A percentile compares a stretch with the other conserved stretches of the same genome.
Evolutionary conservation across 495 filamentous ascomycete species (phyloP).

Genomic region (Pseudotulostoma volvatum): DNA sequence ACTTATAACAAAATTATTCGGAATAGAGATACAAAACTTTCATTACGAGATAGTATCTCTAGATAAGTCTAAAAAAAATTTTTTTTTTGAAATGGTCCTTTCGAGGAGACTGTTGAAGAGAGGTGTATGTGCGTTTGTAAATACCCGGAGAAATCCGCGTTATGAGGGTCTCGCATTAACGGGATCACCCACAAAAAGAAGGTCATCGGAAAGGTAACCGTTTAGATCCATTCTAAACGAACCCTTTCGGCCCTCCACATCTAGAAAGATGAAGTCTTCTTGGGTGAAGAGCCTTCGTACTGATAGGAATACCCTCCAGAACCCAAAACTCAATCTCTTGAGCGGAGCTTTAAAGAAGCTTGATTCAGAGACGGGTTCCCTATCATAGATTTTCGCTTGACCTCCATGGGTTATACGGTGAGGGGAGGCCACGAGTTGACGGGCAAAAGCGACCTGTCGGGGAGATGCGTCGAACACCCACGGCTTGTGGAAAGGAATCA

Average conservation of each 20-base stretch:
- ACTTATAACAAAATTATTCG: no score
- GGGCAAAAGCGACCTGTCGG: constrained; percentile 23
- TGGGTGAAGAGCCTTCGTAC: constrained; percentile 28
- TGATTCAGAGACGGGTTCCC: constrained; percentile 6
- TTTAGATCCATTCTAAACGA: constrained; percentile 25
- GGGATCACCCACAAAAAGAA: constrained; percentile 21
- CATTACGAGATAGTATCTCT: no score
- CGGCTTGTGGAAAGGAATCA: constrained; percentile 27
- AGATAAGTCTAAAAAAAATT: no score
- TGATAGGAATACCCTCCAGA: constrained; percentile 23
- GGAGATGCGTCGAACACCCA: constrained; percentile 23
- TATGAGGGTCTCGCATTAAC: constrained; percentile 5
- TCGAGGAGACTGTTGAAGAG: no score
- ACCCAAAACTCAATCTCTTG: constrained; percentile 15
- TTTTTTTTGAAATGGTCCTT: no score
- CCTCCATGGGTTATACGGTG: constrained; percentile 7
- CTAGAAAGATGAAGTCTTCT: constrained; percentile 30
- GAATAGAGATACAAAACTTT: no score
- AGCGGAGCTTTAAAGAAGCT: constrained; percentile 25
- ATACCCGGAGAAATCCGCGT: not conserved
- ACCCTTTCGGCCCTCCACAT: constrained; percentile 25
- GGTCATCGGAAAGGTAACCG: constrained; percentile 23
- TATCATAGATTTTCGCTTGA: constrained; percentile 7
- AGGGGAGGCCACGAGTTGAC: constrained; percentile 13
- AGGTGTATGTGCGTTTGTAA: no score